Base-by-base conservation (phyloP, 495 filamentous ascomycete genomes). In the Daldinia childiae region DNA sequence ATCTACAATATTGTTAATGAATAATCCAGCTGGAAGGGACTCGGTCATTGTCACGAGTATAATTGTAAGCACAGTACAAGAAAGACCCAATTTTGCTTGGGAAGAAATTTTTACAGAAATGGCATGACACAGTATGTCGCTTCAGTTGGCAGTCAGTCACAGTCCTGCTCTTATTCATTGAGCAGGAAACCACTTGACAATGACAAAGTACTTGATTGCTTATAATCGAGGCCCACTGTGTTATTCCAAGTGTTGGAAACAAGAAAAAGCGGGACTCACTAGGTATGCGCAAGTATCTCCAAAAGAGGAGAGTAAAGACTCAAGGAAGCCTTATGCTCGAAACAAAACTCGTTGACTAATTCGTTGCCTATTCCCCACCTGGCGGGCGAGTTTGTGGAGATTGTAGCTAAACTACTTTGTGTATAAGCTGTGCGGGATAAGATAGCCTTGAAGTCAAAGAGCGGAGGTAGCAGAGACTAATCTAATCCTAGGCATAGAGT, bases 401-500 rank as follows among this genome's bases (percentile, higher is more conserved):
- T 54, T 6, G 45, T 38, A 38, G 14, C 27, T 62, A 32, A 62
- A 62, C 38, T 6, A 59, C 19, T 32, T 19, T 9, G n/a, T 64
- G 26, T 24, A 29, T 43, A 64, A 26, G n/a, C 43, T 12, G 21
- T 30, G 58, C 43, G 51, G 57, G 45, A 50, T 38, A 56, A 61
- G 65, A 38, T 38, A 30, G 27, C 19, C 19, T 62, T 36, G 14
- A 58, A 56, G 58, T 62, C 65, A 68, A 50, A 65, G 58, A 58
- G 58, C 17, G 36, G 32, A 62, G 39, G 51, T 57, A 51, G 27
- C 55, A 62, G 50, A 67, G 58, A 62, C 12, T 43, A 48, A 12
- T 24, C 15, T 66, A 62, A 29, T 21, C 48, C 58, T 62, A 27
- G 48, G 21, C 38, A 68, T 60, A 68, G 58, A 62, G 58, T 68